phyloP scores from a whole-genome alignment of 208 protist species.

The Leishmania tarentolae region DNA sequence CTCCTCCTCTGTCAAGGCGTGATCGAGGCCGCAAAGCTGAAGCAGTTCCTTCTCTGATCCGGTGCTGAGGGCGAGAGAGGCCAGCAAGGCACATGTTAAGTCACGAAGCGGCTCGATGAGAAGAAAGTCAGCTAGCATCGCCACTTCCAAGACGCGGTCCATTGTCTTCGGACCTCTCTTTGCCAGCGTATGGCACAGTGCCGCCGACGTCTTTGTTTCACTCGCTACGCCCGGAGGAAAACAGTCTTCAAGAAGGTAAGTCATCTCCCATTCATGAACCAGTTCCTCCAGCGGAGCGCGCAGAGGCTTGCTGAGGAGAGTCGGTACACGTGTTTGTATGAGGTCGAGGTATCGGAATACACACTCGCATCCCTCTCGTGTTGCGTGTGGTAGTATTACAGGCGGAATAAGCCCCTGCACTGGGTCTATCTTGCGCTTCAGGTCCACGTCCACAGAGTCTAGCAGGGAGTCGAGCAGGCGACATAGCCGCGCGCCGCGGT shows the following conservation, averaged over 20 bases:
- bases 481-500: constrained; percentile 71
- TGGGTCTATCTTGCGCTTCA: constrained; percentile 35
- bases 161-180: constrained; percentile 43
- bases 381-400: constrained; percentile 73
- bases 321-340: constrained; percentile 72
- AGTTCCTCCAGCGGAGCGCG: constrained; percentile 81
- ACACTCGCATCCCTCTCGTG: constrained; percentile 60
- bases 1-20: constrained; percentile 61
- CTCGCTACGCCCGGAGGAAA: constrained; percentile 26
- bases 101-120: constrained; percentile 80
- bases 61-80: constrained; percentile 65
- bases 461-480: constrained; percentile 77
- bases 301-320: constrained; percentile 79
- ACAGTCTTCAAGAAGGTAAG: constrained; percentile 63
- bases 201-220: constrained; percentile 31
- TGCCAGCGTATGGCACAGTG: constrained; percentile 38
- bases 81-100: constrained; percentile 79
- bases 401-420: constrained; percentile 52
- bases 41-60: constrained; percentile 72
- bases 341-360: constrained; percentile 79
- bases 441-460: constrained; percentile 57
- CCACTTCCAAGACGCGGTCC: constrained; percentile 73
- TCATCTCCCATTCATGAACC: constrained; percentile 84
- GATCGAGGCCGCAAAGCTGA: constrained; percentile 59
- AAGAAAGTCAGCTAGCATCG: constrained; percentile 88